Evolutionary conservation across 352 stramenopile genomes (phyloP).

Genomic region (Phytopythium oedochilum): DNA sequence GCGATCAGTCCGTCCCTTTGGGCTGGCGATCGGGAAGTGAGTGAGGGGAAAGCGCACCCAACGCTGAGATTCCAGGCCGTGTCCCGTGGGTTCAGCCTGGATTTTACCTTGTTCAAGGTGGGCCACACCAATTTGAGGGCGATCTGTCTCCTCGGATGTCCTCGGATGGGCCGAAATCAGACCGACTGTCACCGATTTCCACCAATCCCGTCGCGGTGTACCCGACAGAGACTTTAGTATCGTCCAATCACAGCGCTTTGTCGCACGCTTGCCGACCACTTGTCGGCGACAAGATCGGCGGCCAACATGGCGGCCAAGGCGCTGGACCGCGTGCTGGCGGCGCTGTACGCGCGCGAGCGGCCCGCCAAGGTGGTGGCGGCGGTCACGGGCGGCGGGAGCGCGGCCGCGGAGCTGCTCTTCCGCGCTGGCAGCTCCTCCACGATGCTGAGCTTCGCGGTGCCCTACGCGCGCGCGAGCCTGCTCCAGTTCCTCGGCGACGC

Average conservation of each 20-base stretch:
- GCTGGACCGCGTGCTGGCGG: slow-evolving; percentile 45
- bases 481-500: slow-evolving; percentile 35
- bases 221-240: too few relatives aligned
- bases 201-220: not conserved
- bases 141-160: too few relatives aligned
- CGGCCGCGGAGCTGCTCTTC: slow-evolving; percentile 43
- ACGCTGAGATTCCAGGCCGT: not conserved
- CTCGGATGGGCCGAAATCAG: too few relatives aligned
- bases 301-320: slow-evolving; percentile 3
- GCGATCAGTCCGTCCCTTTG: not conserved
- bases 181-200: not conserved
- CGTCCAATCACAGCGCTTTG: not conserved
- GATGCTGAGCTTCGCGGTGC: slow-evolving; percentile 64
- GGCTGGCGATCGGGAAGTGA: not conserved
- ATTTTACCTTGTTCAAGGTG: not conserved
- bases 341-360: slow-evolving; percentile 49
- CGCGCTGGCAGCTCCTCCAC: slow-evolving; percentile 56
- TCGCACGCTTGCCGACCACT: too few relatives aligned
- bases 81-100: not conserved
- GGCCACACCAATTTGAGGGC: not conserved
- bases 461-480: slow-evolving; percentile 61
- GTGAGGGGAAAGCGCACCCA: not conserved
- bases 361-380: slow-evolving; percentile 49
- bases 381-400: slow-evolving; percentile 51
- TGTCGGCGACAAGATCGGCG: too few relatives aligned